Evolutionary conservation across 2,329 filamentous ascomycete genomes (phyloP), one percentile per base, ranked within the genome.

Genomic region (Zelopaecilomyces penicillatus): DNA sequence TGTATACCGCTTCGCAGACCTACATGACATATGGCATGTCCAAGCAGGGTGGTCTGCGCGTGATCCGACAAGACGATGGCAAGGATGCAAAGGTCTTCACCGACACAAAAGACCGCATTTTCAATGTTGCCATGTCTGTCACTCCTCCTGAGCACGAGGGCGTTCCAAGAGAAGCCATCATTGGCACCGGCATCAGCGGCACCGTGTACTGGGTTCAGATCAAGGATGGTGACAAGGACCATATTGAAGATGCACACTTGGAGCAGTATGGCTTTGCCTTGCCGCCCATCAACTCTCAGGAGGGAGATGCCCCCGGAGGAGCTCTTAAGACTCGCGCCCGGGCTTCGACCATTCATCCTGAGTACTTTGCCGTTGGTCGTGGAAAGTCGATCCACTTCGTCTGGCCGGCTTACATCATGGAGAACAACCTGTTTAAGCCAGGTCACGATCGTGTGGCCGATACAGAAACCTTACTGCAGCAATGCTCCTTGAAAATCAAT

Each of bases 341-440:
- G 61, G 83, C 87, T 50, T 96, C 90, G 50, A 88, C 85, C 43
- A 82, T 81, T 50, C 90, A 96, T 61, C 85, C 90, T 1, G 88
- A 95, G 50, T 94, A 89, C 66, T 97, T 98, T 60, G 93, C 89
- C 37, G 87, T 98, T 52, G 90, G 91, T 42, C 85, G 93, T 47
- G 93, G 94, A 58, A 97, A 96, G 69, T 90, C 87, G 4, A 97
- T 98, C 61, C 88, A 91, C 67, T 83, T 98, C 56, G 80, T 98
- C 54, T 83, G 78, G 75, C 80, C 80, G 5, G 73, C 75, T 26
- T 77, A 75, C 55, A 75, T 84, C 52, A 69, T 82, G 57, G 73
- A 78, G 61, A 73, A 82, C 58, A 75, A 76, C 40, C 68, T 81
- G 34, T 77, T 83, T 65, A 82, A 81, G 64, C 67, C 75, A 41